Base-by-base conservation (phyloP, 2,329 filamentous ascomycete genomes). In the Lachnellula cervina region DNA sequence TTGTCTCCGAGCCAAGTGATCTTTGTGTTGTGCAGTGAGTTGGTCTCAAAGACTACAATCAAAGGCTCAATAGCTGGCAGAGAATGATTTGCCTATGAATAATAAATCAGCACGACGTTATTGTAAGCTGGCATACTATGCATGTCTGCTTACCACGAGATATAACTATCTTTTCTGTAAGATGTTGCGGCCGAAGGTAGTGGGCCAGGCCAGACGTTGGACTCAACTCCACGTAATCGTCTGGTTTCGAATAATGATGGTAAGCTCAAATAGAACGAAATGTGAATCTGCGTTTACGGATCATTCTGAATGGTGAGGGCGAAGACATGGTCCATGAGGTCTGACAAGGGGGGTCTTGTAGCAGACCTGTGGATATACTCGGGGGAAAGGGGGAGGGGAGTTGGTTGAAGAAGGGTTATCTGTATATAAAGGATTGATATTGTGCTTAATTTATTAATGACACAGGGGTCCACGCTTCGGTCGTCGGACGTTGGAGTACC, bases 231-330 rank as follows among this genome's bases (percentile, higher is more conserved):
- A 51, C 42, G 52, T 48, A 51, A 50, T 37, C 17, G n/a, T 23
- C 34, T 14, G 6, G 19, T 56, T 43, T 35, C 45, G 40, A 46
- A 51, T 17, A 17, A 49, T 37, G 38, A 25, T 16, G 17, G 51
- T 17, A 13, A 32, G n/a, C 55, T 69, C 62, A 69, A 51, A 69
- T 62, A 51, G 65, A 69, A 58, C 64, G 64, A 53, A 65, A 62
- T n/a, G 61, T 66, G 57, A 68, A 68, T 60, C 61, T 57, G 35
- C 63, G 63, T 63, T 66, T 69, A 52, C 67, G 62, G 55, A 64
- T 59, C 66, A 66, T 65, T 54, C 59, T 63, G 54, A 58, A 63
- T 19, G 52, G 64, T 52, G 43, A 62, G 51, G 54, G 14, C 32
- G 54, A 49, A 54, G 65, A 63, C 65, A 65, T 59, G 51, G 59